phyloP scores from a whole-genome alignment of 352 stramenopile species.

The Phytophthora cryptogea region DNA sequence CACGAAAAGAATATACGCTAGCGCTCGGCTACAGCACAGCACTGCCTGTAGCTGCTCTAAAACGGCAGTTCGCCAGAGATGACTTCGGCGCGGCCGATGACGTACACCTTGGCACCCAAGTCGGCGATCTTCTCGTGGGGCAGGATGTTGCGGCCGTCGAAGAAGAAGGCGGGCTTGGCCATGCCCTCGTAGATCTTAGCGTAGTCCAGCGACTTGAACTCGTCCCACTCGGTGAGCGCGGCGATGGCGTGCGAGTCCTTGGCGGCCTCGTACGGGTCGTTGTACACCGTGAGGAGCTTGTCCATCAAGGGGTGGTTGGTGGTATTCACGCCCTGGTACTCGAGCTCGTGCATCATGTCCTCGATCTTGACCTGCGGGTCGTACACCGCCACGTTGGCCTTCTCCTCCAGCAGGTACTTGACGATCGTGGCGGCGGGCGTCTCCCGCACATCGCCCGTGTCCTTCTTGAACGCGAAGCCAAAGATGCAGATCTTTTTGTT shows the following conservation, averaged over 20 bases:
- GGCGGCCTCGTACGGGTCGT: slow-evolving; percentile 92
- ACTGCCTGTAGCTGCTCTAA: slow-evolving; percentile 29
- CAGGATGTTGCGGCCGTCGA: slow-evolving; percentile 98
- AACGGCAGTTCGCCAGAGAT: slow-evolving; percentile 71
- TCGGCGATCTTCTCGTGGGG: slow-evolving; percentile 92
- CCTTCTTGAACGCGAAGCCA: slow-evolving; percentile 99
- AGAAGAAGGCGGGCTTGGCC: slow-evolving; percentile 99
- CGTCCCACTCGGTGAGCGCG: slow-evolving; percentile 99
- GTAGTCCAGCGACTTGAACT: slow-evolving; percentile 99
- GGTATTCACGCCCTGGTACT: slow-evolving; percentile 91
- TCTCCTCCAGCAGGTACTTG: slow-evolving; percentile 96
- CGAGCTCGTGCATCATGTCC: slow-evolving; percentile 88
- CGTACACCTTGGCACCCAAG: slow-evolving; percentile 99
- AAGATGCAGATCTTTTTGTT: slow-evolving; percentile 99
- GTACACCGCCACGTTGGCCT: slow-evolving; percentile 96
- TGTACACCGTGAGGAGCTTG: slow-evolving; percentile 68
- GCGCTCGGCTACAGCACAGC: background rate
- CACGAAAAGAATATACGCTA: slow-evolving; percentile 29
- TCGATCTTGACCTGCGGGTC: slow-evolving; percentile 98
- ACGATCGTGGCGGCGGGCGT: slow-evolving; percentile 97
- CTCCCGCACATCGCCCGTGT: slow-evolving; percentile 99
- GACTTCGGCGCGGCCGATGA: slow-evolving; percentile 90
- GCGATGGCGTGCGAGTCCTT: slow-evolving; percentile 93
- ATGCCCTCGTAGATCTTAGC: slow-evolving; percentile 95
- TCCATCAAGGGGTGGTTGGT: slow-evolving; percentile 90